Base-by-base conservation (phyloP, 164 flowering plant species). In the Santalum album region DNA sequence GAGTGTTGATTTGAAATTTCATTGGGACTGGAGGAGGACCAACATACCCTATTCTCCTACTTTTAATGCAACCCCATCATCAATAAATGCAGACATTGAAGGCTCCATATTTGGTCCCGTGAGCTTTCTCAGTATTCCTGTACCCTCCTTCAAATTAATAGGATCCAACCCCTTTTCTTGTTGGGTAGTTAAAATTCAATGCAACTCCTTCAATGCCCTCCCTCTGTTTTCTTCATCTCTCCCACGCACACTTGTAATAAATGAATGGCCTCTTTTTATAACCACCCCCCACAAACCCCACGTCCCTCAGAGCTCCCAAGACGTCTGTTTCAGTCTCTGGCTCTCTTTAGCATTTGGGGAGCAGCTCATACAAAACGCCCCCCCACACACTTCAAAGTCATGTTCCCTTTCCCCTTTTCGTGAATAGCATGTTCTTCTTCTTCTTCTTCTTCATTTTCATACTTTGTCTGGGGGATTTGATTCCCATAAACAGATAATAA, bases 131-230 rank as follows among this genome's bases (percentile, higher is more conserved):
- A 54, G 40, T 29, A 43, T 51, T 62, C 65, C 18, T 48, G 59
- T 55, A 36, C 48, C 64, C 38, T 44, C 51, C 35, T 60, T 12
- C 16, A 36, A 51, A 61, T 71, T 54, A 75, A 72, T 72, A 51
- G 53, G n/a, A n/a, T 64, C 65, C 68, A 75, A 66, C 79, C 56
- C 57, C 69, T 58, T 59, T 54, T 55, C 14, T 50, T 53, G 69
- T 49, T 64, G 55, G 66, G 76, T 72, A 18, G 79, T 66, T 69
- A 74, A 22, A 45, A 55, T 69, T 75, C 19, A 75, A 66, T 71
- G 73, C 69, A 22, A 16, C 49, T 56, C 51, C 71, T 65, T 74
- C 54, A 68, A 62, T 52, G 65, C 69, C 59, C 36, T 40, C 50
- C 58, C 29, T 2, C 22, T 20, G 26, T 6, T 42, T 5, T 60